phyloP scores from a whole-genome alignment of 2,329 filamentous ascomycete species.

The Sclerotiophoma versabilis region DNA sequence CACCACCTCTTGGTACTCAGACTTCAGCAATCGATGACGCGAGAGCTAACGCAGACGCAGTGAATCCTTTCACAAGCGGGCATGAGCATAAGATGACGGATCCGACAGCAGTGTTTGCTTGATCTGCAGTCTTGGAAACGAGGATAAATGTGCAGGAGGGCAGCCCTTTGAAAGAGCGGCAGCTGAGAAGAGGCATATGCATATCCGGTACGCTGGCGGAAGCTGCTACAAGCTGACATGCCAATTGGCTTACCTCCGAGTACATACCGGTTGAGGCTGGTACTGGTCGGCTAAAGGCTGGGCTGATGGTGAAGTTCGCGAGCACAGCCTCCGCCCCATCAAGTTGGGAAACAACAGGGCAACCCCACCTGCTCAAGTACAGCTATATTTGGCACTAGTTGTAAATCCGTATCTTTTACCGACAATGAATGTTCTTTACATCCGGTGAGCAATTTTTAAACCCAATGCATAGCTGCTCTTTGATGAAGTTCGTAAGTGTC shows the following conservation, averaged over 20 bases:
- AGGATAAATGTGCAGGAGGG: slow-evolving; percentile 12
- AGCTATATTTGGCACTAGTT: slow-evolving; percentile 20
- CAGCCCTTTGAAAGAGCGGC: slow-evolving; percentile 17
- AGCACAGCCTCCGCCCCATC: slow-evolving; percentile 33
- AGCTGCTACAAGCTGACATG: slow-evolving; percentile 28
- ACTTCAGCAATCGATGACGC: slow-evolving; percentile 28
- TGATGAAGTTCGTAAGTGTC: neutral
- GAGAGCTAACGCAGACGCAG: slow-evolving; percentile 15
- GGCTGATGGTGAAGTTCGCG: slow-evolving; percentile 14
- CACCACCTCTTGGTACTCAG: slow-evolving; percentile 25
- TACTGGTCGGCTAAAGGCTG: slow-evolving; percentile 29
- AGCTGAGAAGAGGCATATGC: slow-evolving; percentile 32
- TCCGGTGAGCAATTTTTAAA: neutral
- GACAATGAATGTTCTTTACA: neutral
- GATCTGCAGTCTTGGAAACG: slow-evolving; percentile 8
- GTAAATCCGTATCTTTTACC: slow-evolving; percentile 1
- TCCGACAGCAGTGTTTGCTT: slow-evolving; percentile 1
- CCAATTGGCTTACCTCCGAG: slow-evolving; percentile 28
- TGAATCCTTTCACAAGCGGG: neutral
- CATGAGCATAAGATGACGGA: slow-evolving; percentile 3
- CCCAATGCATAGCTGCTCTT: neutral
- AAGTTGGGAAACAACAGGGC: slow-evolving; percentile 14
- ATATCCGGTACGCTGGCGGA: slow-evolving; percentile 22
- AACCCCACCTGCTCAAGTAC: slow-evolving; percentile 10
- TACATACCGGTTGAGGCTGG: slow-evolving; percentile 22